Conservation (phyloP, 208 protist species). For the Acanthamoeba healyi region DNA sequence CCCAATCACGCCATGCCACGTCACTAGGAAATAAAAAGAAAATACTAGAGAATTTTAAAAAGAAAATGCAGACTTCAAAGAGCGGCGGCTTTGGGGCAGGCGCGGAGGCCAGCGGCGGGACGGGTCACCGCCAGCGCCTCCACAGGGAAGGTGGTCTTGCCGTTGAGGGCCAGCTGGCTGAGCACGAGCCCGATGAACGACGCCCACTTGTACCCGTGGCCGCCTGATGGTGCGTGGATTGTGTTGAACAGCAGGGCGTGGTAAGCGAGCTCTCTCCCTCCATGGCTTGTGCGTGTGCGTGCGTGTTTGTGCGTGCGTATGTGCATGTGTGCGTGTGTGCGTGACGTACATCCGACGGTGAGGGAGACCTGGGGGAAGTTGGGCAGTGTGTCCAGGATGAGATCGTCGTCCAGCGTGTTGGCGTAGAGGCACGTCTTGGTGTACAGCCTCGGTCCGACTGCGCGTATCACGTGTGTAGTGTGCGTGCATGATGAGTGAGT, state of each 20-base stretch:
- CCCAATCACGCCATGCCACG: no score
- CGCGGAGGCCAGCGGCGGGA: neutral
- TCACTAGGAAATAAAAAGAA: no score
- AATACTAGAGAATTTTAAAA: no score
- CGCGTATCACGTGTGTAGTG: neutral
- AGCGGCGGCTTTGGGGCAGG: neutral
- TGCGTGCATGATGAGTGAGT: constrained; percentile 7
- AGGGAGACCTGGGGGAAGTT: constrained; percentile 65
- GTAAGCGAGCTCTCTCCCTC: no score
- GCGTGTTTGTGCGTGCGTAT: neutral
- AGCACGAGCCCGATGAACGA: constrained; percentile 65
- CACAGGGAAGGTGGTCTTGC: constrained; percentile 10
- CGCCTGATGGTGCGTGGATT: neutral
- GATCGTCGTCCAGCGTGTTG: constrained; percentile 45
- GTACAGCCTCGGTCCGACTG: constrained; percentile 45
- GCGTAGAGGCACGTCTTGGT: constrained; percentile 72
- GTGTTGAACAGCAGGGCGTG: no score
- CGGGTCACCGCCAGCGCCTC: constrained; percentile 22
- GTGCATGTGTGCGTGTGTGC: neutral
- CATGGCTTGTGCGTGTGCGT: no score
- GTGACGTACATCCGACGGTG: constrained; percentile 57
- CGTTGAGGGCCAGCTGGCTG: constrained; percentile 4
- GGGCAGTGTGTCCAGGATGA: constrained; percentile 43
- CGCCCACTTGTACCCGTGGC: constrained; percentile 73
- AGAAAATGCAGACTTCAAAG: no score